Base-by-base conservation (phyloP, 768 basidiomycete genomes). In the Boletales sp. region DNA sequence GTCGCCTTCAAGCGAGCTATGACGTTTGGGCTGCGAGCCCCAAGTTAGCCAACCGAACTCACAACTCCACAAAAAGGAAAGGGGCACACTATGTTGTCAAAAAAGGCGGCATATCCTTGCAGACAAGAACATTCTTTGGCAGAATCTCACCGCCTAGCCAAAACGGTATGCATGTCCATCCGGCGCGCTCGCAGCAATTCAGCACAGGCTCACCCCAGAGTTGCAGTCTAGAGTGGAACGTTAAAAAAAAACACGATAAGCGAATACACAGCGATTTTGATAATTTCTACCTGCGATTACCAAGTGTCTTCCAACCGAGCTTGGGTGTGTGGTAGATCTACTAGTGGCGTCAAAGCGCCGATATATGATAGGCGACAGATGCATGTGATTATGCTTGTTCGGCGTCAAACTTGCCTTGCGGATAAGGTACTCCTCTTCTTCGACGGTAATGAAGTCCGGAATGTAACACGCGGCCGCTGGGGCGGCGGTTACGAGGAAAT, bases 281-380 rank as follows among this genome's bases (percentile, higher is more conserved):
- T 40, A 18, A 18, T 10, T 15, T 21, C 28, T 38, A 45, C 61
- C 56, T 51, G 42, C 56, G 56, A 28, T 51, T 54, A 14, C 52
- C 55, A 46, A 70, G 81, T 12, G 75, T 79, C 65, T 85, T 93
- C 92, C 92, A 94, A 63, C 81, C 87, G 25, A 81, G 83, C 58
- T 80, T 82, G n/a, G 91, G 86, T 2, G 84, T 80, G 57, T 88
- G 88, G 36, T 69, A 62, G 53, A 94, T 90, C 93, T 94, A 51
- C 48, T 37, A 32, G 11, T 35, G 61, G 51, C 39, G 41, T 63
- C 46, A 62, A 53, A 44, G 51, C 25, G 47, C 51, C 40, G 46
- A 48, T 47, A 41, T 15, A 32, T 40, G n/a, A 7, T 31, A 31
- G 34, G 40, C 34, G 46, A 43, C 35, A 8, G 12, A 14, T 8